Base-by-base conservation (phyloP, 1,284 basidiomycete genomes). In the Ceratobasidium sp. region DNA sequence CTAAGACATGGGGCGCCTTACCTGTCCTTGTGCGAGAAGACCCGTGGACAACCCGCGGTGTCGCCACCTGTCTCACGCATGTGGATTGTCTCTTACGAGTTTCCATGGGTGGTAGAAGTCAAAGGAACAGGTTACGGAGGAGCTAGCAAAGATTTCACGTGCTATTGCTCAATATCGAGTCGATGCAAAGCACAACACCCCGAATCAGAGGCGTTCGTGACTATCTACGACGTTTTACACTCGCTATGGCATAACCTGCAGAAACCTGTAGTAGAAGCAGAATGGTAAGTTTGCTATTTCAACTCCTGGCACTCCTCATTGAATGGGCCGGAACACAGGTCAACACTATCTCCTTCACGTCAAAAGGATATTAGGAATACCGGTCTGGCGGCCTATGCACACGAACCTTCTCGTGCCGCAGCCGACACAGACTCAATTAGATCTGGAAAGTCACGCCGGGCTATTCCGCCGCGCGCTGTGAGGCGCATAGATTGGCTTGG, bases 401-500 rank as follows among this genome's bases (percentile, higher is more conserved):
- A 67, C 20, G 64, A 67, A 28, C 64, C 64, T 49, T 46, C 64
- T 28, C 64, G 64, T 23, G 23, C 39, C 23, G 46, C 46, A 12
- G 42, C 49, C 42, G 64, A 67, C 23, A 67, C 12, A 6, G 64
- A 67, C 33, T 51, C 64, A 6, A 67, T 23, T 49, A 23, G 44
- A 44, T 40, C 64, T 33, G 46, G 64, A 23, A 67, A 67, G 26
- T 67, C 64, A 10, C 64, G 44, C n/a, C 55, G 55, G 26, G 4
- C 10, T 33, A 20, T 49, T 44, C 46, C 44, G n/a, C 13, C 20
- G 12, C 64, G 46, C 9, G 44, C 42, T 67, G 42, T 67, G 33
- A 67, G 64, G 64, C 64, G 64, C 10, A 67, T 67, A 46, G 64
- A 67, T 23, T 67, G 64, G 64, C 64, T 67, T 67, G 64, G 64